Evolutionary conservation across 2,329 filamentous ascomycete genomes (phyloP), one percentile per base, ranked within the genome.

Genomic region (Fusarium anguioides): DNA sequence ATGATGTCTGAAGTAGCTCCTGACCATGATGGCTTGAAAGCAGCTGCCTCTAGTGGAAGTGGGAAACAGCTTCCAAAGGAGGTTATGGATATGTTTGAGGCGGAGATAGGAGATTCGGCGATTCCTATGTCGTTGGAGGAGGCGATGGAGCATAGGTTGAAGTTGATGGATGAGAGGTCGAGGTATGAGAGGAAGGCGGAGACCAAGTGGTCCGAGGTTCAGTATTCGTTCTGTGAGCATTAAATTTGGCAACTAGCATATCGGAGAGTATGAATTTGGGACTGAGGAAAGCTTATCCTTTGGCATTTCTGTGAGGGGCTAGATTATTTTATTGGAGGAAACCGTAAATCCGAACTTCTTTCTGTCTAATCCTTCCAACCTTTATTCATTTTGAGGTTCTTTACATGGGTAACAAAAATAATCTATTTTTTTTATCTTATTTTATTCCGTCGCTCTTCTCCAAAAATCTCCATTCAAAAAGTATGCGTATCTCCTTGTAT

Each of bases 221-320:
- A 35, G 9, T 71, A 71, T 6, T 68, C 31, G 6, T 71, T 71
- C 14, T 71, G 69, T 1, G 63, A 71, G 6, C 69, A 71, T 37
- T 71, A 15, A 4, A 4, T 18, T 0, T 41, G 15, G 1, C n/a
- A n/a, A n/a, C n/a, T n/a, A n/a, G n/a, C 4, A 8, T 15, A 17
- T 17, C 14, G 14, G 14, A 31, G 27, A 15, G 12, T 27, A 27
- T 27, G 12, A 27, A 11, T 10, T 10, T 11, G 10, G 9, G 26
- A 27, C 10, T 7, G 9, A 10, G 26, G 26, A 27, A 27, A 11
- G 9, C 9, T 11, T 11, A 11, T n/a, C n/a, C n/a, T n/a, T n/a
- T n/a, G n/a, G n/a, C n/a, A n/a, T n/a, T n/a, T n/a, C n/a, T n/a
- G n/a, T n/a, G n/a, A n/a, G n/a, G n/a, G n/a, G n/a, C n/a, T n/a